phyloP scores from a whole-genome alignment of 768 basidiomycete genomes.

The Polyporus arcularius region DNA sequence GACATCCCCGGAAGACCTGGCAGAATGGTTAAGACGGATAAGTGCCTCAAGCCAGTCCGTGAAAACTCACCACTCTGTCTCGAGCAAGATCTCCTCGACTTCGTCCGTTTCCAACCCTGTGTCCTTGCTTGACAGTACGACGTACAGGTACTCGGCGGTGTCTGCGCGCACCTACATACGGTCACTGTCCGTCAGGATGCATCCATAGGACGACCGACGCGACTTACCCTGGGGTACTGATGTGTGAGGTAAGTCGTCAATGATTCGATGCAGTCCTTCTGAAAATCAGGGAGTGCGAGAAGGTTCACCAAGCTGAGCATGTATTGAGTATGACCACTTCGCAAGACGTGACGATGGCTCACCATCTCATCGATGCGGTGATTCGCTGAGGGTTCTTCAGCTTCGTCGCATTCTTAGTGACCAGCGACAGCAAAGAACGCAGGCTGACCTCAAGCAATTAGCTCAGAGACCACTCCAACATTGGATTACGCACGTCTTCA shows the following conservation, averaged over 20 bases:
- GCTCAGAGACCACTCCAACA: not conserved
- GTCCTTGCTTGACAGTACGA: conserved; percentile 72
- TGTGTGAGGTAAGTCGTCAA: conserved; percentile 72
- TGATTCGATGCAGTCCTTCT: conserved; percentile 42
- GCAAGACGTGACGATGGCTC: conserved; percentile 22
- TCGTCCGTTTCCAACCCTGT: conserved; percentile 64
- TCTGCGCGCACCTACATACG: conserved; percentile 67
- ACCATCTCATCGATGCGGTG: conserved; percentile 85
- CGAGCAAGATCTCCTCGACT: conserved; percentile 68
- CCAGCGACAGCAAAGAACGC: conserved; percentile 52
- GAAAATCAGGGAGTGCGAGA: conserved; percentile 52
- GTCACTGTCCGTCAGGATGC: conserved; percentile 5
- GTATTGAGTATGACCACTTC: not conserved
- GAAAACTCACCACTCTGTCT: conserved; percentile 75
- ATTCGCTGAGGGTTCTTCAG: conserved; percentile 87
- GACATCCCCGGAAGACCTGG: conserved; percentile 50
- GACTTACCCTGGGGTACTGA: conserved; percentile 73
- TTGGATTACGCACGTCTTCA: conserved; percentile 47
- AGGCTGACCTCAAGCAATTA: conserved; percentile 42
- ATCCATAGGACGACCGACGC: conserved; percentile 12
- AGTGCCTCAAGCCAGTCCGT: no score
- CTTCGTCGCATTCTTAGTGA: conserved; percentile 60
- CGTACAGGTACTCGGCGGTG: conserved; percentile 82
- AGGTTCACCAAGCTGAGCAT: conserved; percentile 62
- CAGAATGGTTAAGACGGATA: conserved; percentile 1